Percentiles rank a stretch among this genome's conserved stretches.
phyloP scores from a whole-genome alignment of 176 grass and related monocot genomes.

The Themeda triandra region DNA sequence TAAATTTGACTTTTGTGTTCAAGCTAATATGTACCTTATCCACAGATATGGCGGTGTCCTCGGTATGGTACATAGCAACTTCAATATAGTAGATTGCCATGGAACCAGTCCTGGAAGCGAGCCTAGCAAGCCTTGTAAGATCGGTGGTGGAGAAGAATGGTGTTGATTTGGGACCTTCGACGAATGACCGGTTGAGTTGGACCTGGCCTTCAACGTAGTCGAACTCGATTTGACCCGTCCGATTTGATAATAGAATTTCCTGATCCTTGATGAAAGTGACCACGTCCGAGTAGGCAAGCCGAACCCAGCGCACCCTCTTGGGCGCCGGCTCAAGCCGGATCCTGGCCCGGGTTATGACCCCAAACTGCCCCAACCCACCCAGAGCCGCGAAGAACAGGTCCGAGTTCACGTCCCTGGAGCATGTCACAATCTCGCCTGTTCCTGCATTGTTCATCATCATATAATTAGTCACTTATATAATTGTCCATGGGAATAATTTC shows the following conservation, averaged over 20 bases:
- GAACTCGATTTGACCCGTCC: neutral
- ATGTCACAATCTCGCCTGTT: no score
- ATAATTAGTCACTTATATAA: neutral
- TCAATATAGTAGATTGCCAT: slow-evolving; percentile 46
- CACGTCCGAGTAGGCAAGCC: slow-evolving; percentile 48
- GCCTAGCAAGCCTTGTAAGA: neutral
- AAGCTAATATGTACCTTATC: slow-evolving; percentile 20
- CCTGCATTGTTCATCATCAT: slow-evolving; percentile 2
- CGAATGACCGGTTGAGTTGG: slow-evolving; percentile 19
- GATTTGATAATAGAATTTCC: slow-evolving; percentile 40
- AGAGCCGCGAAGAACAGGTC: slow-evolving; percentile 59
- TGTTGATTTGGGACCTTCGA: slow-evolving; percentile 33
- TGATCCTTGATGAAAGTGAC: slow-evolving; percentile 40
- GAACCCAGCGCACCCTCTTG: slow-evolving; percentile 38
- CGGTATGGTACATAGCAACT: slow-evolving; percentile 42
- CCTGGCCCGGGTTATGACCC: slow-evolving; percentile 57
- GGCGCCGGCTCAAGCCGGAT: slow-evolving; percentile 36
- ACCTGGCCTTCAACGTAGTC: slow-evolving; percentile 70
- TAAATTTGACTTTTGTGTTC: no score
- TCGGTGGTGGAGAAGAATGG: slow-evolving; percentile 38
- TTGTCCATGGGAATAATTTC: neutral
- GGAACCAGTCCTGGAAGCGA: neutral
- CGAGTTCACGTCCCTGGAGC: slow-evolving; percentile 29
- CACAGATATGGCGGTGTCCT: neutral
- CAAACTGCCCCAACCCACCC: slow-evolving; percentile 63